Evolutionary conservation across 2,329 filamentous ascomycete genomes (phyloP).

Genomic region (Neonectria punicea): DNA sequence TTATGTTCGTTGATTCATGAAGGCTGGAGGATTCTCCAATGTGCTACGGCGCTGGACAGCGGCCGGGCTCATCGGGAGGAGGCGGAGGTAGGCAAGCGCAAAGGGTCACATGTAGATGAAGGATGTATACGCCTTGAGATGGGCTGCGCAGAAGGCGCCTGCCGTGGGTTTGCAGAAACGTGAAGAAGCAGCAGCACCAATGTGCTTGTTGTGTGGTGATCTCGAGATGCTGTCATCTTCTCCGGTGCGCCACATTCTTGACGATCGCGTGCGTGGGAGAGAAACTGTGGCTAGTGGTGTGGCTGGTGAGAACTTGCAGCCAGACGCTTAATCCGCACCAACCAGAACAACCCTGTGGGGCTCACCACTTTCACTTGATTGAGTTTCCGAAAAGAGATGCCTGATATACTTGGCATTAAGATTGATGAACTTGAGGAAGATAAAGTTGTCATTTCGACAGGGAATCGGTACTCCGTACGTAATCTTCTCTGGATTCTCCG

Average conservation of each 20-base stretch:
- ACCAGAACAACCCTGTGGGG: slow-evolving; percentile 9
- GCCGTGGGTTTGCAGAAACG: slow-evolving; percentile 26
- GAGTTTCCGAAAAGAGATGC: neutral
- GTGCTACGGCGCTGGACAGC: slow-evolving; percentile 35
- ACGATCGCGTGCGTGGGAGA: slow-evolving; percentile 7
- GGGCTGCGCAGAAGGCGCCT: slow-evolving; percentile 33
- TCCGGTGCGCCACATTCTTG: slow-evolving; percentile 25
- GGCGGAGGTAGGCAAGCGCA: slow-evolving; percentile 18
- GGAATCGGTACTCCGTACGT: neutral
- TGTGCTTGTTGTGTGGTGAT: slow-evolving; percentile 22
- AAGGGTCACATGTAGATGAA: slow-evolving; percentile 17
- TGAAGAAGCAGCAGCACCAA: slow-evolving; percentile 24
- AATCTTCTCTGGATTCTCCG: neutral
- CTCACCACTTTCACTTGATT: slow-evolving; percentile 6
- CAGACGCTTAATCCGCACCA: neutral
- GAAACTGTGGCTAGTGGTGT: slow-evolving; percentile 34
- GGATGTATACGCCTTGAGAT: slow-evolving; percentile 16
- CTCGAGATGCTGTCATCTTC: slow-evolving; percentile 38
- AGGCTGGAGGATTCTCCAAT: slow-evolving; percentile 29
- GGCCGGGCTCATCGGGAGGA: slow-evolving; percentile 40
- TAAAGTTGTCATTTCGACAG: neutral
- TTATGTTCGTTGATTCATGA: slow-evolving; percentile 41
- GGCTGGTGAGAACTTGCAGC: slow-evolving; percentile 11
- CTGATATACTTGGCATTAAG: slow-evolving; percentile 18
- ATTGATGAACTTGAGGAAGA: neutral